Percentiles rank a stretch among this genome's conserved stretches.
phyloP scores from a whole-genome alignment of 345 rosid species.

The Populus alba region DNA sequence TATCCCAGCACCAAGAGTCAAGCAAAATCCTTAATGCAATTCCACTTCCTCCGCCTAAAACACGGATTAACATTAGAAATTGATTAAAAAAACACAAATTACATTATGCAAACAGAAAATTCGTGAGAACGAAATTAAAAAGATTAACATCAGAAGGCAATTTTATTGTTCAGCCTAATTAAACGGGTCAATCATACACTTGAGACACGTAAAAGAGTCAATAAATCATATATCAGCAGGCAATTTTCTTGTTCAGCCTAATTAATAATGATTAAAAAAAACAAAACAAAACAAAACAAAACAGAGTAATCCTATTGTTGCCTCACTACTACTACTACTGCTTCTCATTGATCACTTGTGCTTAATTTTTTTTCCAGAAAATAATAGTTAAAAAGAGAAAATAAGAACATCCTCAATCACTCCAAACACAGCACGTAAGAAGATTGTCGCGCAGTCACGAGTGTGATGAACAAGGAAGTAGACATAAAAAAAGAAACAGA shows the following conservation, averaged over 20 bases:
- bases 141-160: neutral
- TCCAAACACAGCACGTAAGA: neutral
- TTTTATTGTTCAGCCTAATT: neutral
- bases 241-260: neutral
- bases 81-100: neutral
- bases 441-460: neutral
- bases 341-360: neutral
- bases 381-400: neutral
- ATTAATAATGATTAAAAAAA: neutral
- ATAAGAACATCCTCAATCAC: neutral
- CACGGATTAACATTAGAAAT: neutral
- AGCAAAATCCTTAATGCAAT: slow-evolving; percentile 5
- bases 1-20: slow-evolving; percentile 11
- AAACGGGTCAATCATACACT: neutral
- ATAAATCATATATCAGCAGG: neutral
- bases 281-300: neutral
- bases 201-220: neutral
- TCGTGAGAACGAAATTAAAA: neutral
- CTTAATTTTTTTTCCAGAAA: neutral
- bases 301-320: neutral
- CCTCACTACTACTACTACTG: neutral
- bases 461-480: neutral
- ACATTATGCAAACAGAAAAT: neutral
- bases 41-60: neutral
- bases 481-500: neutral